A percentile compares a stretch with the other conserved stretches of the same genome.
These are phyloP conservation scores for Leccinum glutinopallens DNA, from an alignment of 1,284 basidiomycete genomes.

Conservation along the genomic window DNA sequence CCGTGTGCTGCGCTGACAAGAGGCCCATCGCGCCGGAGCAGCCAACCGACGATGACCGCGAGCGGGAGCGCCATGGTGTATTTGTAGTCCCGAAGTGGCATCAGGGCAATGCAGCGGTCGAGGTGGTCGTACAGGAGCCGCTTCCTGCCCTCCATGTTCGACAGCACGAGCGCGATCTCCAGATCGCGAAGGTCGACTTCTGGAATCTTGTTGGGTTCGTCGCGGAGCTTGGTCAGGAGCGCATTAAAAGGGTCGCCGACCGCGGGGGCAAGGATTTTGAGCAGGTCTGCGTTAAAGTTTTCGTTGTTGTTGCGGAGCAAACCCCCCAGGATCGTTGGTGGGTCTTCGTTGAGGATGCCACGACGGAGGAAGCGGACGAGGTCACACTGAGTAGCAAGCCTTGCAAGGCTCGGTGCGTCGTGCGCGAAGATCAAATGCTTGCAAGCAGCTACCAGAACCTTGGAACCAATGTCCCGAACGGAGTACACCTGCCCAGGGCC, in stretches of 20 bases:
- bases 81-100: background rate
- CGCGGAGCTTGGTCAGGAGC: conserved; percentile 6
- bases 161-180: conserved; percentile 9
- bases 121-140: conserved; percentile 11
- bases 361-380: conserved; percentile 7
- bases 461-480: conserved; percentile 1
- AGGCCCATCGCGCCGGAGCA: conserved; percentile 9
- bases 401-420: background rate
- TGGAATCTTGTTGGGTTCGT: conserved; percentile 6
- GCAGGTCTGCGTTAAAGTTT: conserved; percentile 1
- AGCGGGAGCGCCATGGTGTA: conserved; percentile 10
- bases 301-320: conserved; percentile 1
- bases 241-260: conserved; percentile 5
- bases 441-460: conserved; percentile 7
- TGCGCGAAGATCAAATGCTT: background rate
- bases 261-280: conserved; percentile 5
- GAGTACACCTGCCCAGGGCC: conserved; percentile 9
- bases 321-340: conserved; percentile 5
- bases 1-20: background rate
- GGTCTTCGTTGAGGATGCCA: conserved; percentile 7
- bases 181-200: conserved; percentile 12
- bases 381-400: conserved; percentile 5
- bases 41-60: conserved; percentile 10
- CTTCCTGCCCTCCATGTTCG: conserved; percentile 6
- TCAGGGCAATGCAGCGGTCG: conserved; percentile 6